These are phyloP conservation scores for Boletellus ananiceps DNA, from an alignment of 768 basidiomycete genomes.

Conservation along the genomic window DNA sequence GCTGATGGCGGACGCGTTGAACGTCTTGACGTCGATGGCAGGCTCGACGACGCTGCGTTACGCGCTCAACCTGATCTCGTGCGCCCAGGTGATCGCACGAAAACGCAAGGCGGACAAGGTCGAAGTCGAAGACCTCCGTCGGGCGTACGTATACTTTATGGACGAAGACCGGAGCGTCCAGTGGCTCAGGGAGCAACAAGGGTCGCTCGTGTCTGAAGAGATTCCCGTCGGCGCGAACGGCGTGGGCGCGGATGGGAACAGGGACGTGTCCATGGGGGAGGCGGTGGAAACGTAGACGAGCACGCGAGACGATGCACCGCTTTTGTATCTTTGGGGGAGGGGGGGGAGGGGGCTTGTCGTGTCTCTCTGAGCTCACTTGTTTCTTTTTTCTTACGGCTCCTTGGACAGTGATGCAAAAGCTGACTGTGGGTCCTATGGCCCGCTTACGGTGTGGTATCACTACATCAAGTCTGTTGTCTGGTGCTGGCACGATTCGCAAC, in stretches of 20 bases:
- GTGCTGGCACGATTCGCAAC: too few species aligned
- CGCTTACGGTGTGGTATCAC: too few species aligned
- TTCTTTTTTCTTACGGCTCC: too few species aligned
- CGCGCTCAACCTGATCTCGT: conserved; percentile 92
- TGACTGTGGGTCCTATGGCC: too few species aligned
- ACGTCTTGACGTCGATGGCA: conserved; percentile 87
- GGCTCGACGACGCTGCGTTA: conserved; percentile 88
- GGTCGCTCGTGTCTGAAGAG: conserved; percentile 70
- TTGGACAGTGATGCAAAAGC: too few species aligned
- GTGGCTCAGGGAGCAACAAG: conserved; percentile 85
- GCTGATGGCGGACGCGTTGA: conserved; percentile 64
- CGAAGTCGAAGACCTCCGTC: conserved; percentile 77
- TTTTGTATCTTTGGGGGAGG: too few species aligned
- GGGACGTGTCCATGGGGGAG: conserved; percentile 30
- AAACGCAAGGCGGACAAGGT: conserved; percentile 80
- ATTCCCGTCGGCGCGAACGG: conserved; percentile 31
- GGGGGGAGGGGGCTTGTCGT: too few species aligned
- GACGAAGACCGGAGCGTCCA: conserved; percentile 91
- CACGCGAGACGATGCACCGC: too few species aligned
- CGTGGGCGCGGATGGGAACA: conserved; percentile 13
- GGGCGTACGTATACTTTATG: conserved; percentile 87
- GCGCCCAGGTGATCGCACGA: conserved; percentile 78
- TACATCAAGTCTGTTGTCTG: too few species aligned
- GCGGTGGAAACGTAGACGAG: conserved; percentile 33
- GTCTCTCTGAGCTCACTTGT: too few species aligned